phyloP scores from a whole-genome alignment of 352 stramenopile species.

The Blastocystis sp. region DNA sequence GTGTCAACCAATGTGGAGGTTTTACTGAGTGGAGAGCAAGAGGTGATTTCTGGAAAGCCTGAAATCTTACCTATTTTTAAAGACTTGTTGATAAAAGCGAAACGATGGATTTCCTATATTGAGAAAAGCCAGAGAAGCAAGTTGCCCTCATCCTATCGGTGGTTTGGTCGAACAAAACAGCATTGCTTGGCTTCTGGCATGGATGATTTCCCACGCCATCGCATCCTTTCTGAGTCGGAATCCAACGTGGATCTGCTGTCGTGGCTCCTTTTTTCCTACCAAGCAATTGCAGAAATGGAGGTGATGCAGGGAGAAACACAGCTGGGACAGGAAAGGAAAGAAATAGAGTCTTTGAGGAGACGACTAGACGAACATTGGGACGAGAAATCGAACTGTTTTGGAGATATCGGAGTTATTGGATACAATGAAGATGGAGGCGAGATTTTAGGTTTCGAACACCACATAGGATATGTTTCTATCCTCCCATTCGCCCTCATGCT shows the following conservation, averaged over 20 bases:
- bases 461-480: constrained; percentile 79
- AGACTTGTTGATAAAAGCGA: not conserved
- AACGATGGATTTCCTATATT: not conserved
- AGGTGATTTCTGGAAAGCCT: not conserved
- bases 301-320: not conserved
- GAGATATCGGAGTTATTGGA: constrained; percentile 49
- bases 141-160: not conserved
- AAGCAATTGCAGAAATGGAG: constrained; percentile 17
- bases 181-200: constrained; percentile 71
- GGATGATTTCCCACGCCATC: constrained; percentile 81
- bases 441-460: constrained; percentile 66
- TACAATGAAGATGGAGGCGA: not conserved
- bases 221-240: constrained; percentile 73
- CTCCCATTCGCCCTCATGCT: constrained; percentile 76
- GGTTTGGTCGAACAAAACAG: not conserved
- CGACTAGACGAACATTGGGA: constrained; percentile 65
- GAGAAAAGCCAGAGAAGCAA: not conserved
- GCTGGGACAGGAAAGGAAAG: not conserved
- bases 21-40: not conserved
- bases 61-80: not conserved
- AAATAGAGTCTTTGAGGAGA: not conserved
- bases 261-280: constrained; percentile 75
- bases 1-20: not conserved
- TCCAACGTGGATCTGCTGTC: constrained; percentile 81
- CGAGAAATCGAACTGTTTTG: constrained; percentile 55